Base-by-base conservation (phyloP, 1,139 yeast genomes). In the Lodderomyces theae region DNA sequence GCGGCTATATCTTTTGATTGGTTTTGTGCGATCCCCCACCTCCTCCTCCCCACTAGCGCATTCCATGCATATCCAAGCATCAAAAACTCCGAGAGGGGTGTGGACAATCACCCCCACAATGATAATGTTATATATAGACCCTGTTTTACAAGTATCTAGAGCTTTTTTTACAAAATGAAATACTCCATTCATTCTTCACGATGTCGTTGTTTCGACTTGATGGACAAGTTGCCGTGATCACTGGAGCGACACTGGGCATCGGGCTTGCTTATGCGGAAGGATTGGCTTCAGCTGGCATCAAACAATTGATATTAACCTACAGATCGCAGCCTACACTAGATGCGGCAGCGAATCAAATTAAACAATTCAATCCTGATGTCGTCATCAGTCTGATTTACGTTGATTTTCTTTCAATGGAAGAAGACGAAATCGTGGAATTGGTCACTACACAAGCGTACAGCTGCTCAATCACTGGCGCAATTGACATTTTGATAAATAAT, bases 401-500 rank as follows among this genome's bases (percentile, higher is more conserved):
- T 15, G 64, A 59, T 35, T 54, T 60, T 37, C 22, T 44, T 4
- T 43, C 45, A 4, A 50, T 47, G 17, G 48, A 47, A 25, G 59
- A 56, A 32, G 50, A 49, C 40, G 52, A 50, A 13, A 26, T 45
- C 4, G 40, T 54, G 18, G 48, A 57, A 56, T 25, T 69, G 63
- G 63, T 63, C 46, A 57, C 63, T 29, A 63, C 60, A 8, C 63
- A 63, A 45, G 74, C 70, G 31, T 52, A 61, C 39, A 46, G 51
- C 13, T 64, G 65, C 19, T 60, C 70, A 29, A 60, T 57, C 37
- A 43, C 55, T 22, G 44, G 43, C 1, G 53, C 58, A 28, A 65
- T 77, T 42, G 79, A 77, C 50, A 68, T 77, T 10, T 64, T 80
- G 58, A 56, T 79, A 48, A 78, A 77, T 51, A 76, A 78, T 51